These are phyloP conservation scores for Rhodotorula sp. DNA, from an alignment of 1,284 basidiomycete species.

Conservation along the genomic window DNA sequence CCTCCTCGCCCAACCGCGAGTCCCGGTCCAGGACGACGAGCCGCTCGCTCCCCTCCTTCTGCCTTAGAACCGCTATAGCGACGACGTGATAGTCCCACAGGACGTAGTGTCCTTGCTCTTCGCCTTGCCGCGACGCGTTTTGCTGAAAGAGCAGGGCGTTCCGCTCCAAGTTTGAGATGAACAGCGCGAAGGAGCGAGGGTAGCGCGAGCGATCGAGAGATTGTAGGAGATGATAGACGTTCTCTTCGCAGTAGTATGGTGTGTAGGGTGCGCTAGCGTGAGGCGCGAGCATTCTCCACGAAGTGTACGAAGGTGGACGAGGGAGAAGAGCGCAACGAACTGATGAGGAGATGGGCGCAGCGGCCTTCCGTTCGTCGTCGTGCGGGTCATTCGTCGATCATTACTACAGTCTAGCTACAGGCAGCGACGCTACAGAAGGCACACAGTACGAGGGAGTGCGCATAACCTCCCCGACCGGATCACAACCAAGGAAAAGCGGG, in stretches of 20 bases:
- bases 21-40: constrained; percentile 55
- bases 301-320: background rate
- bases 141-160: constrained; percentile 68
- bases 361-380: no score
- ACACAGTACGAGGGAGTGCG: no score
- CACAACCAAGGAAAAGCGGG: no score
- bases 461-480: no score
- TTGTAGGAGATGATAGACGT: constrained; percentile 63
- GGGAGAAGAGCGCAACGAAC: background rate
- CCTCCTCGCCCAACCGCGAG: constrained; percentile 65
- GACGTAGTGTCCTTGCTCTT: constrained; percentile 52
- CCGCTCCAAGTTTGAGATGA: constrained; percentile 66
- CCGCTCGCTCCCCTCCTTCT: background rate
- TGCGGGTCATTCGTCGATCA: no score
- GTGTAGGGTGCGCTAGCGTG: constrained; percentile 36
- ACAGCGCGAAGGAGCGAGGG: constrained; percentile 54
- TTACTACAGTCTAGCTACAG: no score
- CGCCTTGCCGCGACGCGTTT: constrained; percentile 52
- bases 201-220: constrained; percentile 47
- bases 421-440: no score
- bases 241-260: constrained; percentile 67
- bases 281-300: no score
- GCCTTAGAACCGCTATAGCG: constrained; percentile 50
- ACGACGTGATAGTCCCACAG: constrained; percentile 78
- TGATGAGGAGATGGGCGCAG: background rate